Evolutionary conservation across 2,329 filamentous ascomycete genomes (phyloP), one percentile per base, ranked within the genome.

Genomic region (Alternaria tenuissima): DNA sequence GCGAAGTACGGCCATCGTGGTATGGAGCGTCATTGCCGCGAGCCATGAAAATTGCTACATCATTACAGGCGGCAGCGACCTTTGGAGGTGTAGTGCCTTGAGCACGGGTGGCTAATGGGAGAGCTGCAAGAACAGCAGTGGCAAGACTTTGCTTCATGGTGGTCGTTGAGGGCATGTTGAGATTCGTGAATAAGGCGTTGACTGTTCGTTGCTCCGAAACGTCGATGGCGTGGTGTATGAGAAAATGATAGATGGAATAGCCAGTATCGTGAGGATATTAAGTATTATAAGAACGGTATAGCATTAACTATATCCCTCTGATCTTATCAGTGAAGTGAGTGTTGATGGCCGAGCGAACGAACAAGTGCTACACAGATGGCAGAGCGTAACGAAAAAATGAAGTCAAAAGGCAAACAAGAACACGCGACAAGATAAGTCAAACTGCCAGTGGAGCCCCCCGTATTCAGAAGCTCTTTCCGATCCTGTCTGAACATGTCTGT

Each of bases 11-110:
- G 38, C 51, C 51, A 22, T 59, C 56, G 43, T 41, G 43, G 43
- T 59, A 59, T 9, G 56, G 51, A 18, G 56, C 56, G 38, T 59
- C 56, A 18, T 59, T 59, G 16, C 56, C 56, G n/a, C 56, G 56
- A 20, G 56, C 56, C 56, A 59, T 49, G 28, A 59, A 59, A 22
- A 59, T 55, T 11, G 56, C 56, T 16, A 59, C 56, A 43, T 59
- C 43, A 20, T 55, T 59, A 49, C 56, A 59, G 14, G 42, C 51
- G 12, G 56, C 56, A 20, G 56, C 54, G n/a, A 47, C 26, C 36
- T 59, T 59, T 2, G 56, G 51, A 22, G 56, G 42, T 34, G 57
- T 59, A 24, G 43, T 55, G 43, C 57, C 44, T 44, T 55, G 57
- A 7, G 43, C 52, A 24, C 11, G 38, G 20, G 52, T 52, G 20